Percentiles rank a stretch among this genome's conserved stretches.
Conservation (phyloP, 2,329 filamentous ascomycete genomes). For the Aspergillus tamarii region DNA sequence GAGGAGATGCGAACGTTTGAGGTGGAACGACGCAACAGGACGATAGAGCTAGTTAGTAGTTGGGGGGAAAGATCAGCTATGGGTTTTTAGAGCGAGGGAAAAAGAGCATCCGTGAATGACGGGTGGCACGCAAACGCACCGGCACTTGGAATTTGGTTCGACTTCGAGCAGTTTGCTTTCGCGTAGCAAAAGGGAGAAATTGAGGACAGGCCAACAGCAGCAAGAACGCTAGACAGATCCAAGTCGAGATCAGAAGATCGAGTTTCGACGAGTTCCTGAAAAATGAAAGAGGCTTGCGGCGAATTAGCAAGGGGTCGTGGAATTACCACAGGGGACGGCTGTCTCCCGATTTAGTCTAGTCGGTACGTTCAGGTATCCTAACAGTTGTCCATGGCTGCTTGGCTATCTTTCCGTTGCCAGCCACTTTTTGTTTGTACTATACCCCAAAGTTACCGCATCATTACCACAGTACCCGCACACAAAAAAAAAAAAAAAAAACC, state of each 20-base stretch:
- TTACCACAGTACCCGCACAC: neutral
- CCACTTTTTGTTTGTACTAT: neutral
- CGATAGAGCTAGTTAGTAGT: slow-evolving; percentile 11
- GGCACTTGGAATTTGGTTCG: neutral
- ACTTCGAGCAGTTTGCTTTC: neutral
- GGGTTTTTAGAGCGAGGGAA: neutral
- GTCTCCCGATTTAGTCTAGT: neutral
- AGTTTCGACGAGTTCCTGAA: slow-evolving; percentile 25
- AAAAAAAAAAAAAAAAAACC: neutral
- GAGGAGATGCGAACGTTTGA: slow-evolving; percentile 27
- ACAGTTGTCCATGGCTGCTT: neutral
- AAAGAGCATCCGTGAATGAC: neutral
- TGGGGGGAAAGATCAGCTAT: neutral
- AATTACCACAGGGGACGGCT: neutral
- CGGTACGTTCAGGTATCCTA: neutral
- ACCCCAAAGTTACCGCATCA: slow-evolving; percentile 14
- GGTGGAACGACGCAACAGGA: slow-evolving; percentile 25
- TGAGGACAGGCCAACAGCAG: slow-evolving; percentile 16
- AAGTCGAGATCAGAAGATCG: slow-evolving; percentile 30
- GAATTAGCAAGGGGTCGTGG: slow-evolving; percentile 6
- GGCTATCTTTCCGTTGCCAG: neutral
- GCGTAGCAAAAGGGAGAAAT: slow-evolving; percentile 5
- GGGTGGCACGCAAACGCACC: neutral
- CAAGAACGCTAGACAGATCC: slow-evolving; percentile 30
- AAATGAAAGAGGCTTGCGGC: slow-evolving; percentile 7